Evolutionary conservation across 1,284 basidiomycete genomes (phyloP).

Genomic region (Naganishia liquefaciens): DNA sequence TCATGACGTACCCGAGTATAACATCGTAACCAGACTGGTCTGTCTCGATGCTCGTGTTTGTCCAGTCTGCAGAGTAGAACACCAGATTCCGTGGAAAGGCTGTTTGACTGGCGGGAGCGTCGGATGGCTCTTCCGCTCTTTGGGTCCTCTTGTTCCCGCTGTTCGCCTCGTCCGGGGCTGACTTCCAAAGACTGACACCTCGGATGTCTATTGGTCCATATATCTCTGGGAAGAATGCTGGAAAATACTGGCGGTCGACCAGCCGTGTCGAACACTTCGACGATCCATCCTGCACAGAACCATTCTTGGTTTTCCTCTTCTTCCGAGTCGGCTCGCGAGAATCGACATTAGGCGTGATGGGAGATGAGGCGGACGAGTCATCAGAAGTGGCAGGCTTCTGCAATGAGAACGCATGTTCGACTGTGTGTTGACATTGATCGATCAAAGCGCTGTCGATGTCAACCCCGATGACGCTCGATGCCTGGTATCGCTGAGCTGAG

Average conservation of each 20-base stretch:
- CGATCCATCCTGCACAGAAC: not conserved
- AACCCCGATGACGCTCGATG: conserved; percentile 31
- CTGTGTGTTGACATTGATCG: conserved; percentile 25
- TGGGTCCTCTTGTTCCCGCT: not conserved
- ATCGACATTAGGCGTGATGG: no score
- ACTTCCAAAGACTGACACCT: not conserved
- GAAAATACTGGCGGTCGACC: conserved; percentile 28
- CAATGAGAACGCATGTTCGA: conserved; percentile 26
- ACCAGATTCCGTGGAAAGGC: conserved; percentile 35
- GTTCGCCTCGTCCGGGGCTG: not conserved
- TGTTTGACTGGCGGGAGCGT: not conserved
- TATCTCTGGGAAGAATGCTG: conserved; percentile 27
- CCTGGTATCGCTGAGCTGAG: conserved; percentile 29
- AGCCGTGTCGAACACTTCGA: not conserved
- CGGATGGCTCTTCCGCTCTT: no score
- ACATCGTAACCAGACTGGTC: conserved; percentile 36
- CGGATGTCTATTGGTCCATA: conserved; percentile 25
- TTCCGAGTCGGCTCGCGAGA: conserved; percentile 9
- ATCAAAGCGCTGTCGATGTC: conserved; percentile 32
- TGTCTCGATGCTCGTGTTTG: conserved; percentile 26
- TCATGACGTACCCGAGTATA: conserved; percentile 36
- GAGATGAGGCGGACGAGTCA: no score
- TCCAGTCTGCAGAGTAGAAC: conserved; percentile 37
- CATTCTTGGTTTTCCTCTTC: conserved; percentile 15
- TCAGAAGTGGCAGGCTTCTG: conserved; percentile 16